Base-by-base conservation (phyloP, 345 rosid genomes). In the Salix purpurea region DNA sequence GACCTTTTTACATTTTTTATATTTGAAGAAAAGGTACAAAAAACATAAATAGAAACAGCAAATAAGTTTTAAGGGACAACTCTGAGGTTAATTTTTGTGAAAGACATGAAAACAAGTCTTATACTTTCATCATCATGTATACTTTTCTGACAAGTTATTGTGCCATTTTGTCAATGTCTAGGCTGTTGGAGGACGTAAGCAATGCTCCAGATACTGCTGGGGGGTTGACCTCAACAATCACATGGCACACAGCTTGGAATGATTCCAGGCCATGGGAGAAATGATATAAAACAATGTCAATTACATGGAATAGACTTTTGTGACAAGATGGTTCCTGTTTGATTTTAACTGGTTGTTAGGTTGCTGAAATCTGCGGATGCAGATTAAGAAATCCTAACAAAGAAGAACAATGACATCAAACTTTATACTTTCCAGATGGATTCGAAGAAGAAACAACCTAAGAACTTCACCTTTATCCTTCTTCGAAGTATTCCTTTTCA, bases 391-490 rank as follows among this genome's bases (percentile, higher is more conserved):
- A 32, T 13, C 64, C 64, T 23, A 58, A 58, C 64, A n/a, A 58
- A n/a, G 64, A 58, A 58, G 64, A 58, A 58, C 64, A 58, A 58
- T 9, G 28, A 58, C 64, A 58, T 58, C 28, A 58, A 23, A 58
- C 64, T 3, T 58, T 21, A 8, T 56, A 56, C n/a, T 21, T 56
- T 23, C n/a, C 9, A 7, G 61, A 56, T 56, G 61, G 61, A 8
- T 56, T n/a, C 3, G 71, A 46, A 18, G 30, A 37, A 6, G 68
- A 37, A 75, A 64, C 26, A 42, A 67, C 54, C 72, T 1, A 8
- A 42, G 70, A 74, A 76, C 23, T 69, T 42, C 34, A 79, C 85
- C 80, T 76, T 79, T 76, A 66, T 69, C 54, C 67, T 61, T 37
- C 24, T 60, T 71, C 68, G 71, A 78, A 78, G 85, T 72, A 30